Base-by-base conservation (phyloP, 139 green algal genomes). In the Pleodorina starrii region DNA sequence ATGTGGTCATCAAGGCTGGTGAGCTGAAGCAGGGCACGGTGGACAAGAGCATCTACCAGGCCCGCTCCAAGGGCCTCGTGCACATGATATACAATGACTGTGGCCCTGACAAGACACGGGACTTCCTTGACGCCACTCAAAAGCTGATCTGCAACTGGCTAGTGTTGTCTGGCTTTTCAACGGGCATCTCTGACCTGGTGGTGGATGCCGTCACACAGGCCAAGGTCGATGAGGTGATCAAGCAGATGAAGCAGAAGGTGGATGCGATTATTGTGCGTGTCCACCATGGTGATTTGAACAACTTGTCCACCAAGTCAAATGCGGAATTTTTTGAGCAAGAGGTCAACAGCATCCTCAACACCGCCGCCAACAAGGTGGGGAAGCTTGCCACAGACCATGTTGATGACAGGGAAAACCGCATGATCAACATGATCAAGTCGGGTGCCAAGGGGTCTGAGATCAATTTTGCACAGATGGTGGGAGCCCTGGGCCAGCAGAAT, bases 401-500 rank as follows among this genome's bases (percentile, higher is more conserved):
- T n/a, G n/a, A n/a, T n/a, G n/a, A n/a, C n/a, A n/a, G n/a, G n/a
- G n/a, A n/a, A n/a, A 99, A 99, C 96, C 99, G 99, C 92, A 97
- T 99, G n/a, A 98, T 99, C 91, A 97, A 96, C 90, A 99, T 99
- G 98, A 97, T 99, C 40, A 98, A 94, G 6, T 96, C 96, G 17
- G 98, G 98, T n/a, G 97, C 92, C 91, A 99, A 99, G 95, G 98
- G 98, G 40, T 98, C 96, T 42, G 99, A 99, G 95, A 99, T 99
- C 94, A 99, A 99, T 95, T 99, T 99, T 93, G 99, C 97, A 5
- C 97, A 99, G 97, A 99, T 99, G 98, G 99, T 99, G 94, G 98
- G 98, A 0, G 99, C 98, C 85, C 97, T 99, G 91, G 98, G 98
- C 29, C 98, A 99, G 96, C 98, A 99, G 95, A 99, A 99, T 91